Conservation (phyloP, 139 green algal genomes). For the Chlamydomonas sphaeroides region DNA sequence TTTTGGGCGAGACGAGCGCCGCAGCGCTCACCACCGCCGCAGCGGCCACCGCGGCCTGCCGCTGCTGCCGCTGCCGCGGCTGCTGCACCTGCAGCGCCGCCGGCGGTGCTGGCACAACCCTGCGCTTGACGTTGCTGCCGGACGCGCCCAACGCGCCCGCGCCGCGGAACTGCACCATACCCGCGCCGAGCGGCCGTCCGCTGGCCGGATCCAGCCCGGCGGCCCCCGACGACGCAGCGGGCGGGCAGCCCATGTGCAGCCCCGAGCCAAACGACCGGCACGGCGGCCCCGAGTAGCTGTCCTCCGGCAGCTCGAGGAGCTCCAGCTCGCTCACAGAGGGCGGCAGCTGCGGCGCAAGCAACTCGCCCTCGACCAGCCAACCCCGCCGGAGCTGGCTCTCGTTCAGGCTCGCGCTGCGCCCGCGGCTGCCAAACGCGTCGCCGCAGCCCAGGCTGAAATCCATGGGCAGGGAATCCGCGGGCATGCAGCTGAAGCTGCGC, state of each 20-base stretch:
- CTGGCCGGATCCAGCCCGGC: neutral
- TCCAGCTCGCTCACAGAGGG: conserved; percentile 30
- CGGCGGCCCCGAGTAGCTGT: neutral
- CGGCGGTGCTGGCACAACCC: no score
- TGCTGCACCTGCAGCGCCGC: no score
- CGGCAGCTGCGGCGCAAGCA: conserved; percentile 32
- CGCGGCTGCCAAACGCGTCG: conserved; percentile 10
- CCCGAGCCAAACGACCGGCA: no score
- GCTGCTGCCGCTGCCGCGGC: no score
- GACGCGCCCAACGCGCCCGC: no score
- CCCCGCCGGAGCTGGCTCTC: conserved; percentile 24
- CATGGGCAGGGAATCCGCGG: conserved; percentile 5
- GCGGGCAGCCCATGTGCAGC: no score
- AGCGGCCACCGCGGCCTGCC: no score
- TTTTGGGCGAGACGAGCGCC: neutral
- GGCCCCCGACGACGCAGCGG: neutral
- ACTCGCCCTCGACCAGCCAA: conserved; percentile 22
- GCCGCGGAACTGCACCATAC: no score
- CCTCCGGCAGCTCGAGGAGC: conserved; percentile 33
- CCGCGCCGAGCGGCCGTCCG: no score
- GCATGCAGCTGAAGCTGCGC: conserved; percentile 10
- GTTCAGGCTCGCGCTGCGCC: conserved; percentile 19
- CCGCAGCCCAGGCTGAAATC: conserved; percentile 8
- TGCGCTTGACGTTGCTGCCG: no score
- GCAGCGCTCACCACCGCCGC: no score